Evolutionary conservation across 495 filamentous ascomycete species (phyloP), one percentile per base, ranked within the genome.

Genomic region (Penicillium pulvis): DNA sequence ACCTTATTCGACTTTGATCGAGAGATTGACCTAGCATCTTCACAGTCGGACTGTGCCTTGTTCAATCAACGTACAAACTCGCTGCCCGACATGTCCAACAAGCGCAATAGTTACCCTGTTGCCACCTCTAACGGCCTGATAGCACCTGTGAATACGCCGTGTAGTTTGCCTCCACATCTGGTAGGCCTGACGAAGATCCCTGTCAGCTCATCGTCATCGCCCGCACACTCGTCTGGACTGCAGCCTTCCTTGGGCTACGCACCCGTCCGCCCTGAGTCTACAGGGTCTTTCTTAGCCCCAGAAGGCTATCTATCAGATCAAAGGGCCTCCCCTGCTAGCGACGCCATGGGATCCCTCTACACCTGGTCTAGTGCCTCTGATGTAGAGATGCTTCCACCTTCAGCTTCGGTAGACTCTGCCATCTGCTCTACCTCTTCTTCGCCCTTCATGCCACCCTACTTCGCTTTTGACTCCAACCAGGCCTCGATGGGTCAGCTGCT

Each of bases 331-430:
- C 43, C 51, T 26, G 49, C 55, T 39, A 60, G 57, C 43, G 65
- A 65, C 16, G 56, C 62, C 39, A 24, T 67, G 20, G 56, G 56
- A 16, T 70, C 67, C 46, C 51, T 65, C 11, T 68, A 58, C 43
- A 54, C 62, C 14, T 70, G 67, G 67, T 70, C 67, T 12, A 63
- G 44, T 44, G 24, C 64, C 3, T 70, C 67, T 9, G 57, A 58
- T 28, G 41, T 58, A n/a, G 67, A 63, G 7, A 51, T 59, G 17
- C 35, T 65, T 17, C 51, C 45, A 53, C 49, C 65, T 1, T 20
- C 56, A 24, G 23, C 55, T 4, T 55, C 57, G 5, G 36, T 54
- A 24, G 64, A 59, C 9, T 33, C 55, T 30, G 12, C 50, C 8
- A 19, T 55, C 20, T 42, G 47, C 20, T 49, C 56, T 2, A 43